Base-by-base conservation (phyloP, 768 basidiomycete species). In the Gymnopilus junonius region DNA sequence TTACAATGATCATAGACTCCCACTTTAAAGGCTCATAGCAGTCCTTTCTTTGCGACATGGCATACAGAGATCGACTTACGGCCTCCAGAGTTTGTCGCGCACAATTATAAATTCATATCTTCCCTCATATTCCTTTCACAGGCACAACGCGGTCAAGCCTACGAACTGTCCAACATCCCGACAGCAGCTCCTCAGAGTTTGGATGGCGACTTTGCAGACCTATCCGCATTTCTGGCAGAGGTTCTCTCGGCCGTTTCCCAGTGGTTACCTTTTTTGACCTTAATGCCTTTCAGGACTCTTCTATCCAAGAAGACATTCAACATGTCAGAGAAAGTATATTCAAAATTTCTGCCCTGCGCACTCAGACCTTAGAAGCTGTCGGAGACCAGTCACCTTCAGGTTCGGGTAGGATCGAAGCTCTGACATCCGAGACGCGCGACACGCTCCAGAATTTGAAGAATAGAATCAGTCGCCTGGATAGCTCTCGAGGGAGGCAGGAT, bases 371-470 rank as follows among this genome's bases (percentile, higher is more conserved):
- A 11, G 76, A 76, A 62, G 72, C 74, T 20, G 71, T 80, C 29
- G 75, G 74, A 40, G 75, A 75, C n/a, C 69, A 67, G 37, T 65
- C 63, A n/a, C 59, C 69, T 31, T 66, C 67, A 8, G 76, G 76
- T 20, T 55, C 69, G n/a, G 66, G 67, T 8, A 72, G 84, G 61
- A 80, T 92, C 25, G 85, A 87, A n/a, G 77, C 82, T 17, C 78
- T 92, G 55, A 79, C 87, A 15, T 77, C 74, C 15, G 85, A 89
- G 48, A 90, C 89, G 1, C 85, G 86, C 66, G 75, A 82, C 0
- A 79, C 90, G 59, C 85, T 83, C 69, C 83, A 82, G 57, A 73
- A 78, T 35, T 74, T 92, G 27, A 89, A 88, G 67, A 77, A 81
- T 27, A 79, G 89, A 31, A 85, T 93, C 62, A 82, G 86, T 73